Base-by-base conservation (phyloP, 345 rosid species). In the Arabidopsis suecica region DNA sequence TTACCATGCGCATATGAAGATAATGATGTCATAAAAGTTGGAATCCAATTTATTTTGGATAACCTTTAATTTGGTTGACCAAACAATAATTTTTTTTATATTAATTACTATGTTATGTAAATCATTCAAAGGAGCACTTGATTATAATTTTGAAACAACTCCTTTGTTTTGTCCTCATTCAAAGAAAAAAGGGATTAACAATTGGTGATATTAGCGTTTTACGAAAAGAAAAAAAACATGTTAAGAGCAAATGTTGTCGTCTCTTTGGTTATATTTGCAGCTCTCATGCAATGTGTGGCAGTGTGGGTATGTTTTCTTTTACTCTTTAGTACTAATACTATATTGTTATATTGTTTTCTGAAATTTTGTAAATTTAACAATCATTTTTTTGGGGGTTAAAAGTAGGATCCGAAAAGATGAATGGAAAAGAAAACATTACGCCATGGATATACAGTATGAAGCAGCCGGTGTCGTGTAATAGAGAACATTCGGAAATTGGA, bases 401-500 rank as follows among this genome's bases (percentile, higher is more conserved):
- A 18, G 2, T 34, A 61, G 68, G 76, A 37, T 37, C 16, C 49
- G 30, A 34, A 22, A 48, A 61, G 23, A 10, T 71, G 23, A 30
- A 59, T 2, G 40, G 68, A 60, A 13, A 9, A 14, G 5, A n/a
- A 23, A 37, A 49, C 11, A 36, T 59, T 0, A 11, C 28, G 4
- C 25, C 20, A 1, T 38, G 60, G 68, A 8, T n/a, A n/a, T 0
- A 36, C n/a, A 10, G 2, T 8, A 12, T 1, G 8, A 25, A 60
- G 0, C 25, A 48, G 0, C 60, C 38, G 18, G 18, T 16, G 7
- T 71, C 14, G 44, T 40, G 14, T 3, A 40, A 58, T 60, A 23
- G 28, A 60, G 75, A 71, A n/a, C 68, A 71, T 61, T 61, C 41
- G 2, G 0, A 60, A 3, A 0, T 71, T 3, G 60, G 68, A 71